Evolutionary conservation across 345 rosid genomes (phyloP), one percentile per base, ranked within the genome.

Genomic region (Arabis alpina): DNA sequence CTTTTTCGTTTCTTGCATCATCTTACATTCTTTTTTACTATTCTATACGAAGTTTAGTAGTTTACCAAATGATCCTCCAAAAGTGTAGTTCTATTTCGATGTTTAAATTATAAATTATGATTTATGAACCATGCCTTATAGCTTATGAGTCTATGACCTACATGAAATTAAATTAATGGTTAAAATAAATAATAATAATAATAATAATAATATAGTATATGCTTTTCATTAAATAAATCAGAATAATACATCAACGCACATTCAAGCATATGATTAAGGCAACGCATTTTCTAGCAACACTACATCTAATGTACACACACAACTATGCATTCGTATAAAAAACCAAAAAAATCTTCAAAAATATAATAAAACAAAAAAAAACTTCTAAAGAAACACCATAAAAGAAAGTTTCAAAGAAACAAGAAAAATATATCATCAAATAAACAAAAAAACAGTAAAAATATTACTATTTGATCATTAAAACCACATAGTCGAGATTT

Each of bases 251-350:
- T 54, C 58, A 27, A 53, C 10, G 58, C 69, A 60, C 69, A 68
- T 68, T 68, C 27, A 39, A 75, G 47, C 53, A 61, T 27, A 75
- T 75, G 74, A 68, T 61, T 75, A 75, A 48, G 69, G 52, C 58
- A 68, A 62, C 68, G 13, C 78, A 61, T 61, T 69, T 54, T 54
- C 58, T 44, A 75, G 53, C 42, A 73, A 52, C n/a, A 54, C 41
- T 53, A 44, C 51, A 59, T 58, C 41, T 53, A 44, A 59, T 58
- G 54, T 49, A 36, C 37, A 57, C 37, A 41, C 42, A 64, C 40
- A 53, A 61, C 45, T 34, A 34, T 34, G 37, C 50, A 10, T 52
- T 36, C 43, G 14, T 3, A 2, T 66, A n/a, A n/a, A n/a, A n/a
- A n/a, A n/a, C n/a, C n/a, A n/a, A n/a, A n/a, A n/a, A n/a, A n/a